phyloP scores from a whole-genome alignment of 495 filamentous ascomycete species.

The Neurospora sp. region DNA sequence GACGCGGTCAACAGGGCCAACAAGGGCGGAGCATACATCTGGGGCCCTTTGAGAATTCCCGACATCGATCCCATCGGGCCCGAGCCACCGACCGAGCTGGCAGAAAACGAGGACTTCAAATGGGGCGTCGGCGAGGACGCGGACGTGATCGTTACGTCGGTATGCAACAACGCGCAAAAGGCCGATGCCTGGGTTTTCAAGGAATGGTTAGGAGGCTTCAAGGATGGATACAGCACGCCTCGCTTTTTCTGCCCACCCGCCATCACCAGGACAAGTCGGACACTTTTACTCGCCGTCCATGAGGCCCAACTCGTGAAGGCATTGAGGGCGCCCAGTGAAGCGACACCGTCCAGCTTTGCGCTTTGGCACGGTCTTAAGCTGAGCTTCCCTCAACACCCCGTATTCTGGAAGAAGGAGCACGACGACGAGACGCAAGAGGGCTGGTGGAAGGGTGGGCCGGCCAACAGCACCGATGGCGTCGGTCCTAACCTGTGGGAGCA shows the following conservation, averaged over 20 bases:
- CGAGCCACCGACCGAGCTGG: constrained; percentile 31
- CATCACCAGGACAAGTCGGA: constrained; percentile 18
- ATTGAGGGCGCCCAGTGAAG: constrained; percentile 25
- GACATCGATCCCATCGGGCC: constrained; percentile 39
- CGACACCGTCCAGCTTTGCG: constrained; percentile 28
- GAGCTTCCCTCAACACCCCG: constrained; percentile 26
- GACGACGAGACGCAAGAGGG: constrained; percentile 10
- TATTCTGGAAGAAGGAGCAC: constrained; percentile 15
- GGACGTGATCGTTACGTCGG: constrained; percentile 43
- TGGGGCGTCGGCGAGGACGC: constrained; percentile 55
- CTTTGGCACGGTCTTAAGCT: constrained; percentile 34
- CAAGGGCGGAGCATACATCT: constrained; percentile 32
- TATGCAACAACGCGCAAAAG: constrained; percentile 38
- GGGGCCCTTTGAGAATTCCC: constrained; percentile 47
- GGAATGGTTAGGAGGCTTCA: constrained; percentile 32
- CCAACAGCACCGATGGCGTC: constrained; percentile 13
- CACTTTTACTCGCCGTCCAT: constrained; percentile 19
- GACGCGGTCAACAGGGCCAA: constrained; percentile 15
- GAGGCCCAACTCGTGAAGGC: constrained; percentile 19
- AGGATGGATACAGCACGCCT: constrained; percentile 11
- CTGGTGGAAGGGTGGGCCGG: constrained; percentile 29
- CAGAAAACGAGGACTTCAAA: constrained; percentile 35
- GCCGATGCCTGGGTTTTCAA: constrained; percentile 40
- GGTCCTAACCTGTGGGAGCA: constrained; percentile 15
- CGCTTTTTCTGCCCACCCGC: constrained; percentile 28